These are phyloP conservation scores for Malus orientalis DNA, from an alignment of 306 rosid species.

Conservation along the genomic window DNA sequence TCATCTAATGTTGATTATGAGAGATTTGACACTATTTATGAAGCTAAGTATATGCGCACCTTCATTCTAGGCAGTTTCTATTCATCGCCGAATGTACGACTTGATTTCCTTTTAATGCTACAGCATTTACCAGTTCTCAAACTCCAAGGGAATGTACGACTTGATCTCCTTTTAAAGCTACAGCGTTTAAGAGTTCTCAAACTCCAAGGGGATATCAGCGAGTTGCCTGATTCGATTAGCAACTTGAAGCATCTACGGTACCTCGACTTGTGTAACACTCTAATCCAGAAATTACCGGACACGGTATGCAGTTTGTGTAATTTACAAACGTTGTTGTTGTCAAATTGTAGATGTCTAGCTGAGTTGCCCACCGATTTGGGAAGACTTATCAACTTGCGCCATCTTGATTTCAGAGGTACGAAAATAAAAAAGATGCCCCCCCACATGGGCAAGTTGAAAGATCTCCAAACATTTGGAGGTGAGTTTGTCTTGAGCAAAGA, in stretches of 20 bases:
- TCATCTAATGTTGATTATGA: background rate
- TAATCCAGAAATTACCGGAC: background rate
- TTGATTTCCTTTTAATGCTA: background rate
- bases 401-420: background rate
- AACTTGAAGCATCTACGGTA: background rate
- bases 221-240: background rate
- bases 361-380: background rate
- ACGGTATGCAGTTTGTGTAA: background rate
- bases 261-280: background rate
- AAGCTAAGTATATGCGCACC: background rate
- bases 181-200: background rate
- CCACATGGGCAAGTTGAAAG: background rate
- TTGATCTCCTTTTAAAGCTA: background rate
- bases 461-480: background rate
- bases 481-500: background rate
- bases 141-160: background rate
- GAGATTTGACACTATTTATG: background rate
- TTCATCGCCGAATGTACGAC: background rate
- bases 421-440: background rate
- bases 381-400: background rate
- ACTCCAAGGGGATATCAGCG: fast-evolving
- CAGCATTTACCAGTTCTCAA: background rate
- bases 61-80: background rate
- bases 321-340: background rate
- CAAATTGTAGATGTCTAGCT: background rate